phyloP scores from a whole-genome alignment of 2,329 filamentous ascomycete genomes.

The Seiridium unicorne region DNA sequence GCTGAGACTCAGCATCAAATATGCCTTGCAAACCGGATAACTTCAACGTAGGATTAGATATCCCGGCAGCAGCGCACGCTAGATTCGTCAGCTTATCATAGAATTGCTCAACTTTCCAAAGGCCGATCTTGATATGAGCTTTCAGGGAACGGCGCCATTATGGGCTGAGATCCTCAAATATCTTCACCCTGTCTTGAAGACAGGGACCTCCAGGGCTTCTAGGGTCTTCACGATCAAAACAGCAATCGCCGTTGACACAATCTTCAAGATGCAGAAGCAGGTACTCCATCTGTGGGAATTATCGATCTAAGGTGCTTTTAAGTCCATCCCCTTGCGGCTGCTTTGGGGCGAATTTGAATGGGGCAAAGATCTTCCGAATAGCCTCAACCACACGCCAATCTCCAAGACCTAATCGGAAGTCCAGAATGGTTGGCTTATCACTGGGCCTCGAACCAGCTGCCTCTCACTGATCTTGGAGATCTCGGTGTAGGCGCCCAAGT shows the following conservation, averaged over 20 bases:
- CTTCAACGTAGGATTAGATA: background rate
- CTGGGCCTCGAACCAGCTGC: background rate
- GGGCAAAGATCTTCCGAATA: background rate
- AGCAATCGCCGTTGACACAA: background rate
- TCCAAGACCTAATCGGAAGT: background rate
- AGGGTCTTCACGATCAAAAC: background rate
- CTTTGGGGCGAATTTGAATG: constrained; percentile 1
- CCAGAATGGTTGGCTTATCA: constrained; percentile 1
- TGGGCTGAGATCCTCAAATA: background rate
- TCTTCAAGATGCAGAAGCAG: background rate
- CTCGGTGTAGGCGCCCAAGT: background rate
- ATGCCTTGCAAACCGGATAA: constrained; percentile 1
- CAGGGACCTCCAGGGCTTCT: background rate
- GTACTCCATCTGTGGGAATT: constrained; percentile 4
- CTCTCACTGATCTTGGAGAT: background rate
- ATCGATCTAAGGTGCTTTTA: background rate
- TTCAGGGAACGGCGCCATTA: background rate
- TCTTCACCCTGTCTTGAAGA: background rate
- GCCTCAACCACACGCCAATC: constrained; percentile 3
- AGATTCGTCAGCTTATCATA: constrained; percentile 1
- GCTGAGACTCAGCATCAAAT: constrained; percentile 3
- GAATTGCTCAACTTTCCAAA: background rate
- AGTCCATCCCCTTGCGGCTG: background rate
- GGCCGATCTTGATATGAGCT: constrained; percentile 2
- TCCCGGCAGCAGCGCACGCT: background rate